Evolutionary conservation across 108 stramenopile genomes (phyloP), one percentile per base, ranked within the genome.

Genomic region (Pseudonitzschia delicatissima): DNA sequence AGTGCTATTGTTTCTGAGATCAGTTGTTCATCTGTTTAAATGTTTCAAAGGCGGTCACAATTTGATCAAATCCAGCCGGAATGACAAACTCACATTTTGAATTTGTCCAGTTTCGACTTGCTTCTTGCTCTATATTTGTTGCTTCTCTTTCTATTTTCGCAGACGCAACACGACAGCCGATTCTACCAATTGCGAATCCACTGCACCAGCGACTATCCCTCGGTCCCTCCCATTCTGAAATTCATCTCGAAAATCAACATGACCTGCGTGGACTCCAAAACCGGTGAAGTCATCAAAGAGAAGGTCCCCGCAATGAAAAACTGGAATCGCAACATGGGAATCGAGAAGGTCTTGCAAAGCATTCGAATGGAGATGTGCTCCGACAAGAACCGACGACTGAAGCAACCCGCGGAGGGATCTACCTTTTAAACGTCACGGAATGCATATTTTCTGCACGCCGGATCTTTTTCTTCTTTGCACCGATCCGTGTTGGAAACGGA

Each of bases 231-330:
- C 20, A 58, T 69, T 13, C 87, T 99, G 13, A 79, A 90, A 13
- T 99, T 99, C 77, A 75, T 96, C 25, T 88, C 96, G 39, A 84
- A 86, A 67, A 90, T 99, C 74, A 97, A 97, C 78, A 91, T 99
- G 86, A 83, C 64, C 17, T 96, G 94, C 65, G 97, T 99, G 45
- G 93, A 97, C 62, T 62, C 78, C 15, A 87, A 77, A 61, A 86
- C 79, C 11, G 94, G 94, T 11, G 74, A 74, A 9, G 79, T 95
- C 35, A 78, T 78, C n/a, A 49, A 64, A 37, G 63, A 74, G 45
- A 95, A 89, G 64, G 62, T 95, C 0, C 82, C 87, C 5, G 90
- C 88, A 8, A 88, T 87, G 45, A 77, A 77, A 60, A 88, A 89
- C 65, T 95, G 94, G 94, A 89, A 91, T 69, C 80, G 94, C 17